These are phyloP conservation scores for Exophiala sp. DNA, from an alignment of 2,329 filamentous ascomycete species.

Conservation along the genomic window DNA sequence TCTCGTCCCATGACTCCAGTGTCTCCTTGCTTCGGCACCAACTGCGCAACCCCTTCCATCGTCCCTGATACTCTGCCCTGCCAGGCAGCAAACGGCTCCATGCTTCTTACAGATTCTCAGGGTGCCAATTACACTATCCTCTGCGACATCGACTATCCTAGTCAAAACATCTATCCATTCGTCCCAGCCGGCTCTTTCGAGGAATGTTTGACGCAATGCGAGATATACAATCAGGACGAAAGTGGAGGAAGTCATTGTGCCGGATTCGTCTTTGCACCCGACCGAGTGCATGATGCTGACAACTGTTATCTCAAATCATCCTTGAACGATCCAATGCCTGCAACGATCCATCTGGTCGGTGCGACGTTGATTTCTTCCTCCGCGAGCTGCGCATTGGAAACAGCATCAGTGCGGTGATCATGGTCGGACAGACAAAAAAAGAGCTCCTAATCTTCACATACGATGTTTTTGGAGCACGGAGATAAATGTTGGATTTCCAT, in stretches of 20 bases:
- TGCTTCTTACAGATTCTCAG: slow-evolving; percentile 8
- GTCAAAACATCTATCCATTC: slow-evolving; percentile 29
- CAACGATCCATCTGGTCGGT: slow-evolving; percentile 27
- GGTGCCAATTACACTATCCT: slow-evolving; percentile 27
- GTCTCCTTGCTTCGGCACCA: slow-evolving; percentile 6
- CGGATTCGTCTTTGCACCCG: slow-evolving; percentile 30
- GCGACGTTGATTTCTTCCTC: slow-evolving; percentile 15
- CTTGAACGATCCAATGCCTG: slow-evolving; percentile 23
- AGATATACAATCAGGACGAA: slow-evolving; percentile 26
- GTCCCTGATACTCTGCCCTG: slow-evolving; percentile 16
- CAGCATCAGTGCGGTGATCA: background rate
- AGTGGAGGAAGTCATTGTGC: slow-evolving; percentile 18
- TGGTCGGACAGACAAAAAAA: slow-evolving; percentile 2
- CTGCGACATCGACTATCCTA: slow-evolving; percentile 30
- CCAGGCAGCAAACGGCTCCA: slow-evolving; percentile 27
- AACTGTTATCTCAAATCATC: slow-evolving; percentile 33
- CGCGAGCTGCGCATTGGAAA: background rate
- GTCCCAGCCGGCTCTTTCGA: slow-evolving; percentile 28
- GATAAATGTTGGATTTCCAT: too few relatives aligned
- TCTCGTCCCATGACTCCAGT: slow-evolving; percentile 1
- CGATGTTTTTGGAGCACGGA: too few relatives aligned
- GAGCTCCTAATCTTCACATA: too few relatives aligned
- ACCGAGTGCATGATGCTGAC: slow-evolving; percentile 24
- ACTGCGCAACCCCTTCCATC: slow-evolving; percentile 8
- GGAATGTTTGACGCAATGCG: slow-evolving; percentile 29